A percentile compares a stretch with the other conserved stretches of the same genome.
Evolutionary conservation across 2,329 filamentous ascomycete species (phyloP).

Genomic region (Colletotrichum simmondsii): DNA sequence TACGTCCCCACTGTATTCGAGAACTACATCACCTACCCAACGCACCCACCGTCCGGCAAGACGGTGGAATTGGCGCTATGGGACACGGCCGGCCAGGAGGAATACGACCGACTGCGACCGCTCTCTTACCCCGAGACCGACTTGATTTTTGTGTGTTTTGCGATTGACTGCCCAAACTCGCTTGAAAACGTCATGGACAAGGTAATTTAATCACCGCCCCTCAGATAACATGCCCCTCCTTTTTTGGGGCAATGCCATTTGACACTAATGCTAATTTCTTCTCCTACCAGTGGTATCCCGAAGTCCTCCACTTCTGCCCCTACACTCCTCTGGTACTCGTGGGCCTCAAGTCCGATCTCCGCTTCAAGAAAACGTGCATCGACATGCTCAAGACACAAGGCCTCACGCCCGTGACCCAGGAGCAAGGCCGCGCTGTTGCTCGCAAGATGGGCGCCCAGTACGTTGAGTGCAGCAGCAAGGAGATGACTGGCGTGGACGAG

Average conservation of each 20-base stretch:
- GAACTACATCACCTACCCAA: constrained; percentile 99
- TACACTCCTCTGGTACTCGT: constrained; percentile 96
- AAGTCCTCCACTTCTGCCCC: constrained; percentile 98
- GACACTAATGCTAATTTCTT: constrained; percentile 41
- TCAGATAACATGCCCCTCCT: constrained; percentile 13
- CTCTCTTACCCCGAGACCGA: constrained; percentile 98
- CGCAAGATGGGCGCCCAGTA: constrained; percentile 95
- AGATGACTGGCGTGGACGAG: constrained; percentile 95
- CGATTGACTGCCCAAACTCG: constrained; percentile 98
- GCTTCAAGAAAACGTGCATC: constrained; percentile 95
- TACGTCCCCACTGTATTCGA: constrained; percentile 99
- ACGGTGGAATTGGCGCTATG: constrained; percentile 96
- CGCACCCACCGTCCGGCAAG: constrained; percentile 88
- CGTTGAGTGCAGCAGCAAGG: constrained; percentile 98
- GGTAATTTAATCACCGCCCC: constrained; percentile 62
- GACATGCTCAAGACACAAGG: constrained; percentile 99
- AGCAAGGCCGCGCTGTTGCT: constrained; percentile 89
- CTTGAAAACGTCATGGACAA: constrained; percentile 99
- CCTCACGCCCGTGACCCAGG: constrained; percentile 90
- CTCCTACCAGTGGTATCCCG: constrained; percentile 87
- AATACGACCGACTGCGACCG: constrained; percentile 95
- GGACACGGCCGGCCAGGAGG: constrained; percentile 98
- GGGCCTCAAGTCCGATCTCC: constrained; percentile 96
- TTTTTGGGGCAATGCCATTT: neutral
- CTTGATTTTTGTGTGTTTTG: constrained; percentile 98